These are phyloP conservation scores for Vaccinium vitisidaea DNA, from an alignment of 148 eudicot species.

Conservation along the genomic window DNA sequence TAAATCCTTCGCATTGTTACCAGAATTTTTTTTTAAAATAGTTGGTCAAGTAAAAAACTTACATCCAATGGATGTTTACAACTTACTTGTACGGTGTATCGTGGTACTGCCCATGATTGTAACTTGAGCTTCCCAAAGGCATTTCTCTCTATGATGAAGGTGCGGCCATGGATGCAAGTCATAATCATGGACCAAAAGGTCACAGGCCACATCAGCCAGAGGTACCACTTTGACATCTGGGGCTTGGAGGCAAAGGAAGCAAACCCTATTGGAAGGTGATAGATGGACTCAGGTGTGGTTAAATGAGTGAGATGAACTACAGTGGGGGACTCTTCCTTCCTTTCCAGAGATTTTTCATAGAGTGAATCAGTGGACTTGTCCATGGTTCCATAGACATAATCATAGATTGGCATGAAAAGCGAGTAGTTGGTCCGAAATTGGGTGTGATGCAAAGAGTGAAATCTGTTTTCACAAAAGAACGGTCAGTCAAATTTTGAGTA, in stretches of 20 bases:
- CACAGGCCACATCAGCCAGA: constrained; percentile 39
- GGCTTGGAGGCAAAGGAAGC: constrained; percentile 45
- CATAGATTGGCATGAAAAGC: constrained; percentile 53
- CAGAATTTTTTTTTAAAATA: too few species aligned
- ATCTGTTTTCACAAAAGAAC: constrained; percentile 9
- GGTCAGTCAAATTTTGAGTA: neutral
- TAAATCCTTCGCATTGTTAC: neutral
- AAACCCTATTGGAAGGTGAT: constrained; percentile 38
- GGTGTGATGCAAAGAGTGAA: constrained; percentile 42
- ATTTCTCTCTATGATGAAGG: constrained; percentile 41
- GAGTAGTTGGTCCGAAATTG: constrained; percentile 50
- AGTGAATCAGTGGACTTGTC: constrained; percentile 33
- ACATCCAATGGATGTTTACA: neutral
- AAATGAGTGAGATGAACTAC: constrained; percentile 48
- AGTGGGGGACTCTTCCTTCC: constrained; percentile 25
- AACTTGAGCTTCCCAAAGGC: constrained; percentile 41
- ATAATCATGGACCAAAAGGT: constrained; percentile 36
- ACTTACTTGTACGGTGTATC: constrained; percentile 43
- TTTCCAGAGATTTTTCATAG: constrained; percentile 24
- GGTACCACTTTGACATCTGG: constrained; percentile 28
- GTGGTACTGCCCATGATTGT: constrained; percentile 54
- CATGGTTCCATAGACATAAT: constrained; percentile 45
- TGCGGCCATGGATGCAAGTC: constrained; percentile 20
- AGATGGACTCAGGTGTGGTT: constrained; percentile 40
- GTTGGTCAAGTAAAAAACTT: neutral